Base-by-base conservation (phyloP, 768 basidiomycete species). In the Epithele typhae region DNA sequence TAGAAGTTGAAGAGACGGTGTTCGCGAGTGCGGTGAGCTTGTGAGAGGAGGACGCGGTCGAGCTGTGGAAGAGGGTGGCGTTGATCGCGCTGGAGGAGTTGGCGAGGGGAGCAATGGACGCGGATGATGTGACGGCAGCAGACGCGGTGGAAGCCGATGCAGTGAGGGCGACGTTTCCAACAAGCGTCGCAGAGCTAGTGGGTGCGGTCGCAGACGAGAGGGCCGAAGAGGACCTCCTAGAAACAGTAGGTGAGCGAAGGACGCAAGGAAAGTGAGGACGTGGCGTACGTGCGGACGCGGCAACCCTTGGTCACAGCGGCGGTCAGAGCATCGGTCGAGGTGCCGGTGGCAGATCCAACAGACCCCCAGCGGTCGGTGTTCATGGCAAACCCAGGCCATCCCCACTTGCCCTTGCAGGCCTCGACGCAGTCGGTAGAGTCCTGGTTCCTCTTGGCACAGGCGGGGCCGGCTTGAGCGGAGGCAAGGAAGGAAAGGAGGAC, bases 331-430 rank as follows among this genome's bases (percentile, higher is more conserved):
- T 64, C 61, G 7, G 55, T 49, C 6, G 63, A 52, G 21, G 71
- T 66, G 41, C 67, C 58, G 54, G 78, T 69, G 34, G 78, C 77
- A 24, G 66, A 54, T 49, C 56, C 45, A 33, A 60, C 57, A 15
- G 54, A 45, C 39, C 80, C 80, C 79, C 79, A 82, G 23, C 67
- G 71, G 59, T 80, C 73, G n/a, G 64, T 67, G 47, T 75, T 75
- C 74, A 80, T 77, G 44, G 69, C 62, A 12, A 57, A 56, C 17
- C 75, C 75, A 12, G 72, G 63, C 69, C 72, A 68, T 12, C 66
- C 66, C 60, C 63, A 64, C 25, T 56, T 52, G 35, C 44, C 36
- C 21, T 37, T 49, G 52, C 63, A 68, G 12, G 40, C 37, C 12
- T 38, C n/a, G 11, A 54, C 23, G 43, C 60, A 62, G 25, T 42